These are phyloP conservation scores for Galerina marginata DNA, from an alignment of 768 basidiomycete genomes.

Conservation along the genomic window DNA sequence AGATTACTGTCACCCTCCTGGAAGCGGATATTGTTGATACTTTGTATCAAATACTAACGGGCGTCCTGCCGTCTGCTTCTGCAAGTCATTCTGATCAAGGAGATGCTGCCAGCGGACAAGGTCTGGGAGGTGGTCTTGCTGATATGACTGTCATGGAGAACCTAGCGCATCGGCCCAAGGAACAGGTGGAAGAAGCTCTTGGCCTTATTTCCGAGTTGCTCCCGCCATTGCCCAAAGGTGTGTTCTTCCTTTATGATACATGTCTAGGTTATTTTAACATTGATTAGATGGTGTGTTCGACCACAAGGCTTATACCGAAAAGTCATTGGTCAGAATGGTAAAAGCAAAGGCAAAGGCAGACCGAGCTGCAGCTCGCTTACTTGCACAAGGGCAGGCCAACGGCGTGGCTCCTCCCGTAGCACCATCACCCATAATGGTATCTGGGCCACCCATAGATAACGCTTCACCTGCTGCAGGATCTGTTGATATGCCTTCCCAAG, in stretches of 20 bases:
- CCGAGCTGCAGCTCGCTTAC: slow-evolving; percentile 70
- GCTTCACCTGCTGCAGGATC: slow-evolving; percentile 28
- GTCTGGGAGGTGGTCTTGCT: slow-evolving; percentile 84
- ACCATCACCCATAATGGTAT: slow-evolving; percentile 22
- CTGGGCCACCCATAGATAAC: slow-evolving; percentile 31
- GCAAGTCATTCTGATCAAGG: slow-evolving; percentile 64
- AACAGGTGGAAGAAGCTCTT: slow-evolving; percentile 94
- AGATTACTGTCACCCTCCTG: slow-evolving; percentile 82
- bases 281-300: slow-evolving; percentile 91
- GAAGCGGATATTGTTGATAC: slow-evolving; percentile 94
- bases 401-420: slow-evolving; percentile 22
- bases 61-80: slow-evolving; percentile 79
- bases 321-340: slow-evolving; percentile 72
- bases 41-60: slow-evolving; percentile 93
- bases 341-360: slow-evolving; percentile 88
- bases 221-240: slow-evolving; percentile 92
- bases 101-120: slow-evolving; percentile 67
- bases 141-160: slow-evolving; percentile 99
- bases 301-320: slow-evolving; percentile 88
- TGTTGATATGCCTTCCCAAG: slow-evolving; percentile 38
- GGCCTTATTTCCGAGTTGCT: slow-evolving; percentile 89
- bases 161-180: slow-evolving; percentile 93
- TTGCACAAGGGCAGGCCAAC: slow-evolving; percentile 34
- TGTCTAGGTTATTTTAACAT: slow-evolving; percentile 5
- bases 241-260: slow-evolving; percentile 13